These are phyloP conservation scores for Dujonia santamariae DNA, from an alignment of 1,139 yeast genomes.

Conservation along the genomic window DNA sequence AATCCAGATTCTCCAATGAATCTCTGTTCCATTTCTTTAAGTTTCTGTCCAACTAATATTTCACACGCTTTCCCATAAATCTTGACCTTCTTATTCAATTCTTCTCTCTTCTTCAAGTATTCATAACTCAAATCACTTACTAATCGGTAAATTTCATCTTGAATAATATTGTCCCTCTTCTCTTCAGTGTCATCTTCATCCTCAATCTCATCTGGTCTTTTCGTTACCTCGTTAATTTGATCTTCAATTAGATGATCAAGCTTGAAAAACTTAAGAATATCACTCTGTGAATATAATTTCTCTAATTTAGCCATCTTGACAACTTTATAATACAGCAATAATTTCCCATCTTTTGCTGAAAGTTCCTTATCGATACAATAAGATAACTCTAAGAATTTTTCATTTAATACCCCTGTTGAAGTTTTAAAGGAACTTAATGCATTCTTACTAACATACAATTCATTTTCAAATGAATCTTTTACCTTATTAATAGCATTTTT, in stretches of 20 bases:
- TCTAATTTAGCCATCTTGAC: slow-evolving; percentile 23
- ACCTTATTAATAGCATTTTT: neutral
- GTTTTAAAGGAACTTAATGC: slow-evolving; percentile 35
- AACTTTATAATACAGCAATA: slow-evolving; percentile 28
- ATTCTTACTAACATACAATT: slow-evolving; percentile 35
- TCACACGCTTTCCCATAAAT: neutral
- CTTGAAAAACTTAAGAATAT: slow-evolving; percentile 33
- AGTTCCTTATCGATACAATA: slow-evolving; percentile 41
- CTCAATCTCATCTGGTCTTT: slow-evolving; percentile 4
- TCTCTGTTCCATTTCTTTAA: neutral
- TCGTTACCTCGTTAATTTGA: slow-evolving; percentile 1
- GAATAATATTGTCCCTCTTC: slow-evolving; percentile 32
- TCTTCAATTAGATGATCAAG: slow-evolving; percentile 35
- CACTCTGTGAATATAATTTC: slow-evolving; percentile 33
- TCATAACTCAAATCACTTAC: slow-evolving; percentile 41
- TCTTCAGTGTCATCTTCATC: slow-evolving; percentile 15
- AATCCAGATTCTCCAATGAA: neutral
- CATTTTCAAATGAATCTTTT: slow-evolving; percentile 32
- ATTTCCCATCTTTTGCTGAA: slow-evolving; percentile 34
- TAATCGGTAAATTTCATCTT: slow-evolving; percentile 41
- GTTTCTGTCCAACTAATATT: neutral
- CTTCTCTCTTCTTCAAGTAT: slow-evolving; percentile 31
- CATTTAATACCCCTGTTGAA: slow-evolving; percentile 35
- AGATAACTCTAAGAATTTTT: slow-evolving; percentile 39
- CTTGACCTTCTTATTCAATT: slow-evolving; percentile 18